Evolutionary conservation across 2,329 filamentous ascomycete species (phyloP).

Genomic region (Paecilomyces dactylethromorphus): DNA sequence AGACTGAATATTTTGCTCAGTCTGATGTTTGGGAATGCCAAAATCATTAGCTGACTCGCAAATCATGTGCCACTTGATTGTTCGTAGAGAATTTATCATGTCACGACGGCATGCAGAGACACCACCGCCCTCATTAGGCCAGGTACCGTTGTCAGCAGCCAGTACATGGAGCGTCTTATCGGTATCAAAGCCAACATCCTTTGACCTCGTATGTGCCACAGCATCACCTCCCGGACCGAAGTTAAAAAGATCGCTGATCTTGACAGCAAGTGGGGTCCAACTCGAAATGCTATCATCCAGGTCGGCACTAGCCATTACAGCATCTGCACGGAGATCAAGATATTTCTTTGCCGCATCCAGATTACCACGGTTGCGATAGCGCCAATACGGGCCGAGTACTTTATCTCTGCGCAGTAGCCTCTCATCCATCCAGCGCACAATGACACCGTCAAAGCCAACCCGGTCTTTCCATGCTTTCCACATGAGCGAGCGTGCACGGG

Average conservation of each 20-base stretch:
- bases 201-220: constrained; percentile 44
- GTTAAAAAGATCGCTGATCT: constrained; percentile 46
- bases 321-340: constrained; percentile 42
- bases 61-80: constrained; percentile 50
- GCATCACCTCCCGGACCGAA: constrained; percentile 50
- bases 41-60: constrained; percentile 52
- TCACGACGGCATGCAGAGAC: constrained; percentile 51
- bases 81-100: constrained; percentile 48
- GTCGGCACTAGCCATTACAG: constrained; percentile 47
- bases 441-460: constrained; percentile 42
- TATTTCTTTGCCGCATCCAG: constrained; percentile 38
- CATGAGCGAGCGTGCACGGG: constrained; percentile 42
- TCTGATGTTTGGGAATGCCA: constrained; percentile 50
- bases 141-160: constrained; percentile 47
- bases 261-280: constrained; percentile 47
- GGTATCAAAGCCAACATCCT: constrained; percentile 44
- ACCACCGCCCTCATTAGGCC: constrained; percentile 48
- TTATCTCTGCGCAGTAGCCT: constrained; percentile 41
- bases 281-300: constrained; percentile 46
- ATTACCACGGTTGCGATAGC: constrained; percentile 36
- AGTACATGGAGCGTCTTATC: constrained; percentile 45
- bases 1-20: constrained; percentile 50
- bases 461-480: constrained; percentile 47
- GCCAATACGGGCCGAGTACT: constrained; percentile 42
- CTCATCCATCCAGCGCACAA: constrained; percentile 47